Conservation (phyloP, 805 yeast genomes). For the Sugiyamaella qingdaonensis region DNA sequence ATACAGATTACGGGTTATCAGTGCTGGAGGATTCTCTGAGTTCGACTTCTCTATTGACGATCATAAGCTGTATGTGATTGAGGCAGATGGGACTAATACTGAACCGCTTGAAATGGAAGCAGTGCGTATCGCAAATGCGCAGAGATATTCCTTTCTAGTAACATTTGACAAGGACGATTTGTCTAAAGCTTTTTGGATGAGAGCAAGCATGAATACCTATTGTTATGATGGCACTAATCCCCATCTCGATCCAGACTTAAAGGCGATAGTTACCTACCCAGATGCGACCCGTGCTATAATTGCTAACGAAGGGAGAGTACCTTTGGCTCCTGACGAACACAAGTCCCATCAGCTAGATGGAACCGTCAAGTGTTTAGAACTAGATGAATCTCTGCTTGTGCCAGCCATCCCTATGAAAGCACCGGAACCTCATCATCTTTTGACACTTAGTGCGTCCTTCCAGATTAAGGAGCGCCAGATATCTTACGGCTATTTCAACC, state of each 20-base stretch:
- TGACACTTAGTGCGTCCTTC: constrained; percentile 33
- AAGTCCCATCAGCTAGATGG: constrained; percentile 18
- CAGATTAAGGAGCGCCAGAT: constrained; percentile 34
- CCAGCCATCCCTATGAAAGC: constrained; percentile 24
- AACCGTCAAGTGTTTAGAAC: constrained; percentile 26
- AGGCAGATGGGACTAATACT: constrained; percentile 33
- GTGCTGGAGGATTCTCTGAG: constrained; percentile 33
- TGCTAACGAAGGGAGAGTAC: constrained; percentile 19
- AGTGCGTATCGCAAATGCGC: constrained; percentile 59
- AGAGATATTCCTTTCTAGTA: constrained; percentile 68
- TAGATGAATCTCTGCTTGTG: constrained; percentile 23
- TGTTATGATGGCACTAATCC: constrained; percentile 37
- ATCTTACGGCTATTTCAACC: constrained; percentile 31
- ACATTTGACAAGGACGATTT: constrained; percentile 26
- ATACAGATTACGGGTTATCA: constrained; percentile 28
- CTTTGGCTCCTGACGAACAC: not conserved
- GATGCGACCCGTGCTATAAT: constrained; percentile 18
- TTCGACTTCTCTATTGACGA: constrained; percentile 32
- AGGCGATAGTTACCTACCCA: constrained; percentile 35
- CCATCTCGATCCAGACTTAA: constrained; percentile 32
- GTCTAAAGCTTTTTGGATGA: constrained; percentile 38
- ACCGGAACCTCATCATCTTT: constrained; percentile 31
- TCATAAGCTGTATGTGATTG: constrained; percentile 29
- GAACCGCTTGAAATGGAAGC: constrained; percentile 25
- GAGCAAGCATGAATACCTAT: constrained; percentile 36